Evolutionary conservation across 495 filamentous ascomycete species (phyloP), one percentile per base, ranked within the genome.

Genomic region (Filosporella fistucella): DNA sequence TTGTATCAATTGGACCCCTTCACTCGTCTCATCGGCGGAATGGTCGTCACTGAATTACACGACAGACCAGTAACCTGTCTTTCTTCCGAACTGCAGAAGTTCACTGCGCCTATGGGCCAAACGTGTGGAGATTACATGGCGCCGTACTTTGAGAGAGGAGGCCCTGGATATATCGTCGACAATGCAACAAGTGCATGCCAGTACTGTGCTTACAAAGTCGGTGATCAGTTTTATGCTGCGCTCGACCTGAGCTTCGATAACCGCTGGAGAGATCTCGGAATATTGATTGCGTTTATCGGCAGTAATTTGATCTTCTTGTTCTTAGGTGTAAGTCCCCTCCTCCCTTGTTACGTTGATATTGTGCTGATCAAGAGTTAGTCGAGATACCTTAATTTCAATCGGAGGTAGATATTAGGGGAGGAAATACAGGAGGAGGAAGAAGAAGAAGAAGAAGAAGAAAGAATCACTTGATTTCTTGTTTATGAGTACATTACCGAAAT

Each of bases 1-100:
- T 78, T 88, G 69, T 88, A 88, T 64, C 66, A 89, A 51, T 77
- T 95, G 2, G 83, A 89, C 54, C 89, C 89, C 0, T 93, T 94
- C 63, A 91, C 85, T 1, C 80, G 88, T 3, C 74, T 95, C 7
- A 85, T 96, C 56, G 71, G 79, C 35, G 89, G 88, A 55, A 84
- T 89, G 63, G 57, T 89, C 8, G 76, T 81, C 0, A 72, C 72
- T 0, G 78, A 71, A 2, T 60, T 90, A 2, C 73, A 80, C 14
- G 79, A 81, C 18, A 74, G 70, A 1, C 20, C 61, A 0, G 77
- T 82, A 0, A 9, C 57, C 1, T 91, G 87, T 65, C 71, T 79
- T 11, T 36, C 57, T 14, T 78, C 77, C 53, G 86, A 91, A 60
- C 63, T 75, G 12, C 57, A 80, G 17, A 58, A 52, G 1, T 73